Percentiles rank a stretch among this genome's conserved stretches.
phyloP scores from a whole-genome alignment of 2,329 filamentous ascomycete genomes.

The Teratosphaeriaceae sp. region DNA sequence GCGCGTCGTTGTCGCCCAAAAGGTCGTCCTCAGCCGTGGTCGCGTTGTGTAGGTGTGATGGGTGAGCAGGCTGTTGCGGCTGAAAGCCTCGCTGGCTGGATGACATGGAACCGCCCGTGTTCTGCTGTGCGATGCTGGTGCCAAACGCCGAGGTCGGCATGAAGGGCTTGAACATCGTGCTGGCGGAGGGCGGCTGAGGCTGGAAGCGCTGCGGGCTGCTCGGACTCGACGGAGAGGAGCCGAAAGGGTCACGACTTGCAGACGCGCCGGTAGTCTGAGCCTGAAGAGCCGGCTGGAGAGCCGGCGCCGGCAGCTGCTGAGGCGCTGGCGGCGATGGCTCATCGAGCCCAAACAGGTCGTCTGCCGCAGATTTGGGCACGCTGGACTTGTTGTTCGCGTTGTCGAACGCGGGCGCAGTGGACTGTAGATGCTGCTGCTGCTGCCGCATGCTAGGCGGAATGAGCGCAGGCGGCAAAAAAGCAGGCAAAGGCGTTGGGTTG shows the following conservation, averaged over 20 bases:
- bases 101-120: slow-evolving; percentile 57
- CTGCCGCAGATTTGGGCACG: slow-evolving; percentile 70
- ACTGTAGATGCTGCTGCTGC: slow-evolving; percentile 46
- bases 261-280: slow-evolving; percentile 73
- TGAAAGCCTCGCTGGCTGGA: slow-evolving; percentile 23
- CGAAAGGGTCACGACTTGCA: slow-evolving; percentile 54
- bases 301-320: slow-evolving; percentile 31
- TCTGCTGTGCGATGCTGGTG: slow-evolving; percentile 68
- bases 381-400: slow-evolving; percentile 38
- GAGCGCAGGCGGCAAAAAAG: slow-evolving; percentile 70
- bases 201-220: slow-evolving; percentile 43
- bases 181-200: slow-evolving; percentile 23
- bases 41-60: slow-evolving; percentile 27
- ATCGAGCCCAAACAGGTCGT: slow-evolving; percentile 91
- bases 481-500: slow-evolving; percentile 61
- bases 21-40: slow-evolving; percentile 66
- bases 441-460: slow-evolving; percentile 80
- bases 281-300: slow-evolving; percentile 43
- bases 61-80: slow-evolving; percentile 20
- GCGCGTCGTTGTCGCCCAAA: slow-evolving; percentile 71
- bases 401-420: slow-evolving; percentile 49
- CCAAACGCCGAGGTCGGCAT: slow-evolving; percentile 89
- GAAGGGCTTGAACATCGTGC: slow-evolving; percentile 73
- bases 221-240: slow-evolving; percentile 43
- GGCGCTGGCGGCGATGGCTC: slow-evolving; percentile 50